Conservation (phyloP, 2,329 filamentous ascomycete genomes). For the Kalaharituber pfeilii region DNA sequence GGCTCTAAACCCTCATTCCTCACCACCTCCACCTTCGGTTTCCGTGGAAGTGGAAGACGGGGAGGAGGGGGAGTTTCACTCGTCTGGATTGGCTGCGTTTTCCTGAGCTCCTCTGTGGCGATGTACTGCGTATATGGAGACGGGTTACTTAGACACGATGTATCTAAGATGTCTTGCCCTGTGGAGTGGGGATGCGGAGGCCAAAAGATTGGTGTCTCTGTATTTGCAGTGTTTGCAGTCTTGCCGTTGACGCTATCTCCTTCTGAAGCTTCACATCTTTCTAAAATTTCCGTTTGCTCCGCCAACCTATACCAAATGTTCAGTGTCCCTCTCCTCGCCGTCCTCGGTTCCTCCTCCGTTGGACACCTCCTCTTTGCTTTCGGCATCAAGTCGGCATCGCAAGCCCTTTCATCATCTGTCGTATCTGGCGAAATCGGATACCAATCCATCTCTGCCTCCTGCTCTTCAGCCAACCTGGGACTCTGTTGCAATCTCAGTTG, state of each 20-base stretch:
- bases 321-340: background rate
- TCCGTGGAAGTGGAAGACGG: background rate
- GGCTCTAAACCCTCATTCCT: background rate
- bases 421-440: background rate
- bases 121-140: too few species aligned
- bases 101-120: too few species aligned
- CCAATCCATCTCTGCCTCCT: background rate
- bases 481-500: background rate
- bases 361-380: background rate
- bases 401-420: background rate
- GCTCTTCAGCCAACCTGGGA: background rate
- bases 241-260: background rate
- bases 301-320: background rate
- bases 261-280: background rate
- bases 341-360: background rate
- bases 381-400: background rate
- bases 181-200: background rate
- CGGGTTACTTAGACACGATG: too few species aligned
- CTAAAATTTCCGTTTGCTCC: background rate
- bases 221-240: too few species aligned
- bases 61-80: background rate
- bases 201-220: background rate
- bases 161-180: too few species aligned
- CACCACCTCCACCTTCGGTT: background rate
- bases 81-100: too few species aligned